Conservation (phyloP, 148 eudicot species). For the Chenopodium album region DNA sequence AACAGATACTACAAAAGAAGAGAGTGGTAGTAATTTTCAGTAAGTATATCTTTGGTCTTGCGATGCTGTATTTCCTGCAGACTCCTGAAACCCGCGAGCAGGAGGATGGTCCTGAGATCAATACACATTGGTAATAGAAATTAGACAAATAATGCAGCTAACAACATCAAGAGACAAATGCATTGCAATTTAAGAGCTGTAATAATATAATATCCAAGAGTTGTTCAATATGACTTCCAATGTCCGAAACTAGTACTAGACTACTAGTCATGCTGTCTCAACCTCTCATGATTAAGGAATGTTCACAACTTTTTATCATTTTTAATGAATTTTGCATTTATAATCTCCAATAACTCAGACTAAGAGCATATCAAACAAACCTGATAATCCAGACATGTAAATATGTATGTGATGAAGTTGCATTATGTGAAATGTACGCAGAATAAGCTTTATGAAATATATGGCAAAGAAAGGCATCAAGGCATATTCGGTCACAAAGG, state of each 20-base stretch:
- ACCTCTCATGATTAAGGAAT: background rate
- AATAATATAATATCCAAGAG: background rate
- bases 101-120: background rate
- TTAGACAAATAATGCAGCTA: background rate
- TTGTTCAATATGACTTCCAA: background rate
- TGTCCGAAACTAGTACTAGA: background rate
- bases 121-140: background rate
- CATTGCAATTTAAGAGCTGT: background rate
- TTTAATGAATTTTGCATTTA: too few relatives aligned
- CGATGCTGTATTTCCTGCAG: background rate
- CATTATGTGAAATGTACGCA: too few relatives aligned
- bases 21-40: background rate
- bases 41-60: background rate
- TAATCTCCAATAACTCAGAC: too few relatives aligned
- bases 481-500: too few relatives aligned
- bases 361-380: too few relatives aligned
- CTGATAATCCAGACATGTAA: too few relatives aligned
- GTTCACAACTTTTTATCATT: too few relatives aligned
- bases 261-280: background rate
- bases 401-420: too few relatives aligned
- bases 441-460: too few relatives aligned
- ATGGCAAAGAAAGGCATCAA: too few relatives aligned
- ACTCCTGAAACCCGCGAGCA: background rate
- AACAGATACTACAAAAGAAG: background rate
- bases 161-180: background rate